Conservation (phyloP, 352 stramenopile genomes). For the Pythium volutum region DNA sequence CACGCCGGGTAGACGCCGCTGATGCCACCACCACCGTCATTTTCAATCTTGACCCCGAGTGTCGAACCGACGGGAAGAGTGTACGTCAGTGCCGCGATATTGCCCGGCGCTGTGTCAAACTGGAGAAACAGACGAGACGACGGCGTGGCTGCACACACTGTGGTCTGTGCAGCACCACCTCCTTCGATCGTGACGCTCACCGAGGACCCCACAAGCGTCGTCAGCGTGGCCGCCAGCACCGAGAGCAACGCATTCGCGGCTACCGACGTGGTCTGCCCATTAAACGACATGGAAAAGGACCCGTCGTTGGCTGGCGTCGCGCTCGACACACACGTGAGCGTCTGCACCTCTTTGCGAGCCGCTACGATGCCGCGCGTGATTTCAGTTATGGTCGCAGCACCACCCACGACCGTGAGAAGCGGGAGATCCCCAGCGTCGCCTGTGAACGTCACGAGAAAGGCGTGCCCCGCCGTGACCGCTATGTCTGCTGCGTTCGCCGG, state of each 20-base stretch:
- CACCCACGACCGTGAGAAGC: conserved; percentile 22
- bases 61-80: conserved; percentile 25
- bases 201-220: conserved; percentile 30
- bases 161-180: conserved; percentile 35
- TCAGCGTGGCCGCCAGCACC: conserved; percentile 31
- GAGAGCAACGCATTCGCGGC: conserved; percentile 46
- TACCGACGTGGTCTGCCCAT: conserved; percentile 32
- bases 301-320: conserved; percentile 32
- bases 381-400: conserved; percentile 33
- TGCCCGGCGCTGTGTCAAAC: conserved; percentile 59
- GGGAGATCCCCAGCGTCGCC: conserved; percentile 49
- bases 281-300: conserved; percentile 60
- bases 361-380: conserved; percentile 39
- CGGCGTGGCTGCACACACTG: conserved; percentile 39
- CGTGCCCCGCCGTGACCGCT: conserved; percentile 26
- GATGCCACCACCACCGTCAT: conserved; percentile 53
- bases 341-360: conserved; percentile 75
- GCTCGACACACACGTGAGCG: conserved; percentile 55
- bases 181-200: conserved; percentile 44
- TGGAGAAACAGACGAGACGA: conserved; percentile 68
- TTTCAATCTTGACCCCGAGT: conserved; percentile 40
- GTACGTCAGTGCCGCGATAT: conserved; percentile 52
- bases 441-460: conserved; percentile 76
- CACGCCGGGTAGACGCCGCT: conserved; percentile 83
- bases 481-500: conserved; percentile 28